Base-by-base conservation (phyloP, 1,139 yeast genomes). In the Yamadazyma triangularis region DNA sequence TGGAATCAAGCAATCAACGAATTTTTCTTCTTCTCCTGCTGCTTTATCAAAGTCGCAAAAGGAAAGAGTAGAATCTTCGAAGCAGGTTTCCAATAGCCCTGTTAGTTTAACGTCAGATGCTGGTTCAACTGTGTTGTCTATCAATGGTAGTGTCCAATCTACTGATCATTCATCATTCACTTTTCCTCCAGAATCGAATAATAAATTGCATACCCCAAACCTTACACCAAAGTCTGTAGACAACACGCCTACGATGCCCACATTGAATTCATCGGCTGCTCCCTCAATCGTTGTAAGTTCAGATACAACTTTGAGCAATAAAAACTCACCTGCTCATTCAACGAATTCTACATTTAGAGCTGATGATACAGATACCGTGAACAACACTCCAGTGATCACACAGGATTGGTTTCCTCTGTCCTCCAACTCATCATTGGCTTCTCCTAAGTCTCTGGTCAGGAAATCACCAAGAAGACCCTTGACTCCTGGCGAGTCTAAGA, bases 91-190 rank as follows among this genome's bases (percentile, higher is more conserved):
- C 2, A 47, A 53, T 23, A 55, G 61, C 33, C 64, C 64, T 3
- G 43, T 49, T 2, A 55, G 61, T 30, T 38, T 56, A 8, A 44
- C 46, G 16, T 57, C 62, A 4, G 64, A 53, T 22, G 43, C 48
- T 9, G 53, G 59, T 7, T 54, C 61, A 4, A 48, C 62, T 7
- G 48, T 57, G 5, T 45, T 56, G 13, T 58, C 65, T 0, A 48
- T 55, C 18, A 52, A 44, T 32, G 60, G 58, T 14, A 55, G 64
- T 3, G 42, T 51, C 12, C 62, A 52, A 27, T 56, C 63, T 2
- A 59, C 67, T 2, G 64, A 60, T 27, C 59, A 55, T 35, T 58
- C 64, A 1, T 53, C 63, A 2, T 41, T 56, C 12, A 29, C 47
- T 5, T 52, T 60, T 3, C 56, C 50, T 13, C 27, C 25, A 11